These are phyloP conservation scores for Chamaecyparis obtusa DNA, from an alignment of 75 land plant genomes.

Conservation along the genomic window DNA sequence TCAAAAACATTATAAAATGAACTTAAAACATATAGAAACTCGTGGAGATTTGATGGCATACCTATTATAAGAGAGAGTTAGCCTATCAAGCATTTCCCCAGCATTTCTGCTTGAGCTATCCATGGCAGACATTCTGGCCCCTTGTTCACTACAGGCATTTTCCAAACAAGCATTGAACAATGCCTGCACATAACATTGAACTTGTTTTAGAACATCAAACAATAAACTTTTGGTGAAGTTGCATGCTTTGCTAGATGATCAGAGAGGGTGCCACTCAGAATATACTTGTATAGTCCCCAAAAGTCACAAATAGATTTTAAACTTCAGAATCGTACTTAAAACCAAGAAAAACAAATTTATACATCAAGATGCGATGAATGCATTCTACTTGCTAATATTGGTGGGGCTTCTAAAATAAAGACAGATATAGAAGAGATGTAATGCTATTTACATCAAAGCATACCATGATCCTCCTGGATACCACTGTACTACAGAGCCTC, in stretches of 20 bases:
- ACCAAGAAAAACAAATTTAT: neutral
- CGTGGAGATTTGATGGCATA: constrained; percentile 17
- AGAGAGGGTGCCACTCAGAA: neutral
- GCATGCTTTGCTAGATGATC: neutral
- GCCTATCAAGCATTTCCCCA: constrained; percentile 91
- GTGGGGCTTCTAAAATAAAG: neutral
- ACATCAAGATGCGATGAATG: neutral
- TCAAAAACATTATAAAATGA: neutral
- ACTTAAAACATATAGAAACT: neutral
- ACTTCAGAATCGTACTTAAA: neutral
- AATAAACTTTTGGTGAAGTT: neutral
- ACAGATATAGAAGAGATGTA: neutral
- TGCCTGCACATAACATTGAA: constrained; percentile 28
- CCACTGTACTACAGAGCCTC: neutral
- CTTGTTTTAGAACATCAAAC: neutral
- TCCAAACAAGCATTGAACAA: constrained; percentile 88
- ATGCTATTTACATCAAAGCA: neutral
- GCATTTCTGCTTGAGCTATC: constrained; percentile 98
- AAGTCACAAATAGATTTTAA: neutral
- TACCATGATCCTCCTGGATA: neutral
- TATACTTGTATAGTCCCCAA: neutral
- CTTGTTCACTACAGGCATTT: constrained; percentile 93
- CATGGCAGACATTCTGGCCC: constrained; percentile 99
- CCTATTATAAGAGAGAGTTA: constrained; percentile 95
- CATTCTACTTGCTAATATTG: neutral